Percentiles rank a stretch among this genome's conserved stretches.
Conservation (phyloP, 78 protist genomes). For the Emiliania huxleyi region DNA sequence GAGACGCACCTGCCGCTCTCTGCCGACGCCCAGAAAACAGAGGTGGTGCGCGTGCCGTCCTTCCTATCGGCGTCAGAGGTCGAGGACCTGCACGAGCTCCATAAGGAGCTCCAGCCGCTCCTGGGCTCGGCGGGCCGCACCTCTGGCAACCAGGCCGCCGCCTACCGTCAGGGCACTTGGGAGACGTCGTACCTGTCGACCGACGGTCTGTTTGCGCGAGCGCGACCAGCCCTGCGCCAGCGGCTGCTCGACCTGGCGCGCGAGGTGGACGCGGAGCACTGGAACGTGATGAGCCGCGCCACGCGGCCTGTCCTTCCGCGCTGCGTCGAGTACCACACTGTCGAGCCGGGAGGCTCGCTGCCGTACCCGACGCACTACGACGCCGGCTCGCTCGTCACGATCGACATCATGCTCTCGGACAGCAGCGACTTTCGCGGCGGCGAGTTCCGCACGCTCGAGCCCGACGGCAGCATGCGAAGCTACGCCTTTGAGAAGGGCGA, state of each 20-base stretch:
- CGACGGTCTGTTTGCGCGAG: not conserved
- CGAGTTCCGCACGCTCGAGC: not conserved
- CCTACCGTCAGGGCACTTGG: not conserved
- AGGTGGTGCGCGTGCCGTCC: no score
- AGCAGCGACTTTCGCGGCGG: not conserved
- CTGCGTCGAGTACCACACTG: slow-evolving; percentile 1
- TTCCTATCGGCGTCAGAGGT: no score
- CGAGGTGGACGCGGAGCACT: not conserved
- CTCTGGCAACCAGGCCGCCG: not conserved
- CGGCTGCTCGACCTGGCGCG: not conserved
- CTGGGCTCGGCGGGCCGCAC: not conserved
- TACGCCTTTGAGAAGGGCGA: not conserved
- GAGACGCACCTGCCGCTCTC: no score
- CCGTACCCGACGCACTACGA: not conserved
- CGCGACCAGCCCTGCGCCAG: not conserved
- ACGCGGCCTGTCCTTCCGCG: not conserved
- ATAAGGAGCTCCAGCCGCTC: not conserved
- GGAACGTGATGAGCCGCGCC: not conserved
- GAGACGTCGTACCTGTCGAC: not conserved
- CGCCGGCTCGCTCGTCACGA: not conserved
- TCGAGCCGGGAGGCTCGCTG: not conserved
- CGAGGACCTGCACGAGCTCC: no score
- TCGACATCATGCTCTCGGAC: not conserved
- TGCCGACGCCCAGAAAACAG: no score
- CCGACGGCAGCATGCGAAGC: not conserved